Evolutionary conservation across 225 moss, liverwort and hornwort genomes (phyloP).

Genomic region (Bryum argenteum): DNA sequence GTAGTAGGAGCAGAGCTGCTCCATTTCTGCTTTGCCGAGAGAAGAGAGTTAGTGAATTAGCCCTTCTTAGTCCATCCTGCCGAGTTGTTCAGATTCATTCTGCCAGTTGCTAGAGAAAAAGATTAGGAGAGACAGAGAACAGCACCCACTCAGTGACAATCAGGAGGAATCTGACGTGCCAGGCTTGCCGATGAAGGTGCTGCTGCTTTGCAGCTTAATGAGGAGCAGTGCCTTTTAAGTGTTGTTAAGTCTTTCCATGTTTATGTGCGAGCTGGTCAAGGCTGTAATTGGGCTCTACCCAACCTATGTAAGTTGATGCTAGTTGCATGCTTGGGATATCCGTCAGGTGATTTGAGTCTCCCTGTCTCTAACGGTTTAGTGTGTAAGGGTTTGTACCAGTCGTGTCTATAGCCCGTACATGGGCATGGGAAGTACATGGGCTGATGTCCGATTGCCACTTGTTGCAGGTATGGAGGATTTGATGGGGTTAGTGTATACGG

Average conservation of each 20-base stretch:
- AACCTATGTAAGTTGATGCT: constrained; percentile 60
- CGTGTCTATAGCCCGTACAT: constrained; percentile 37
- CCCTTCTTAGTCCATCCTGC: constrained; percentile 64
- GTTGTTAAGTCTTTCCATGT: constrained; percentile 81
- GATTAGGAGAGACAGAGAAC: constrained; percentile 87
- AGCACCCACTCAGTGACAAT: constrained; percentile 66
- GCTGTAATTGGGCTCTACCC: constrained; percentile 63
- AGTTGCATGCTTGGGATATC: constrained; percentile 64
- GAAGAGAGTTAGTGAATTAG: constrained; percentile 60
- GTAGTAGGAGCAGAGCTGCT: constrained; percentile 44
- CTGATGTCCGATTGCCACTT: constrained; percentile 36
- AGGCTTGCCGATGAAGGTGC: constrained; percentile 96
- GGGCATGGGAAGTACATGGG: constrained; percentile 31
- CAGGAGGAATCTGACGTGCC: constrained; percentile 94
- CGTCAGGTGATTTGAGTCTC: constrained; percentile 64
- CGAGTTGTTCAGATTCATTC: constrained; percentile 62
- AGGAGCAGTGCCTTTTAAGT: constrained; percentile 88
- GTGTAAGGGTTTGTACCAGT: constrained; percentile 40
- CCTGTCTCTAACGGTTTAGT: constrained; percentile 55
- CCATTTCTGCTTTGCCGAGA: constrained; percentile 56
- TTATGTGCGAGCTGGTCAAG: constrained; percentile 72
- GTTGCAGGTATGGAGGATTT: constrained; percentile 81
- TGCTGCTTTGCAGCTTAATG: constrained; percentile 82
- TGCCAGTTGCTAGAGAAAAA: constrained; percentile 64
- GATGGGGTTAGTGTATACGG: constrained; percentile 76